A percentile compares a stretch with the other conserved stretches of the same genome.
Evolutionary conservation across 257 asterid genomes (phyloP).

Genomic region (Forsythia viridissima): DNA sequence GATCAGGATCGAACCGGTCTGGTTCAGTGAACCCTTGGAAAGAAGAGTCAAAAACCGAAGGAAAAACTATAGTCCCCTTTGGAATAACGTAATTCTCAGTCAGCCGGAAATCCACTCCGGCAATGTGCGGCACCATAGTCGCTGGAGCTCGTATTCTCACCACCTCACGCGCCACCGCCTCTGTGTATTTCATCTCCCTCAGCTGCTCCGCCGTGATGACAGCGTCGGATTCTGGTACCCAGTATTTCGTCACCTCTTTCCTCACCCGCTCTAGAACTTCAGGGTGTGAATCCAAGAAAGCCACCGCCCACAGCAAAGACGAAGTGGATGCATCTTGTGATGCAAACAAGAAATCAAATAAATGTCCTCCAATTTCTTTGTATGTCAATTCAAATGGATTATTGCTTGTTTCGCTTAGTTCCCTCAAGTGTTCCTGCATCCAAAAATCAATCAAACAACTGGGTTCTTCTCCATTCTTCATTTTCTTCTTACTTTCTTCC

Average conservation of each 20-base stretch:
- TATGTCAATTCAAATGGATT: conserved; percentile 30
- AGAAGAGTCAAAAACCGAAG: conserved; percentile 85
- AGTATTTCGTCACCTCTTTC: conserved; percentile 48
- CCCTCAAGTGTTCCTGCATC: conserved; percentile 65
- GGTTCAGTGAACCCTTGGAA: conserved; percentile 86
- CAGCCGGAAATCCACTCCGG: conserved; percentile 67
- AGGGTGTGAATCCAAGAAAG: conserved; percentile 65
- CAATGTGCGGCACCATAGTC: conserved; percentile 90
- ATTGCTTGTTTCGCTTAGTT: conserved; percentile 24
- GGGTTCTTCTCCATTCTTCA: conserved; percentile 67
- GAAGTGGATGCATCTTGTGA: conserved; percentile 94
- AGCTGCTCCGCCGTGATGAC: conserved; percentile 55
- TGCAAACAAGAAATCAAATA: conserved; percentile 88
- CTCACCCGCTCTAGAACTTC: conserved; percentile 53
- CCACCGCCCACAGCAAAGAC: conserved; percentile 78
- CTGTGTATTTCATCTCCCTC: conserved; percentile 80
- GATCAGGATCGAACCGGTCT: conserved; percentile 81
- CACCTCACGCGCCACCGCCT: conserved; percentile 93
- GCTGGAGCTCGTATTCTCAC: conserved; percentile 87
- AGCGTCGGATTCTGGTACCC: conserved; percentile 56
- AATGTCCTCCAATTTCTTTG: conserved; percentile 65
- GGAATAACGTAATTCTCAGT: conserved; percentile 66
- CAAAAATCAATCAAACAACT: conserved; percentile 79
- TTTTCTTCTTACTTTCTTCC: conserved; percentile 55
- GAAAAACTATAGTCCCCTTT: conserved; percentile 83